Evolutionary conservation across 208 protist genomes (phyloP), one percentile per base, ranked within the genome.

Genomic region (Leishmania lainsoni): DNA sequence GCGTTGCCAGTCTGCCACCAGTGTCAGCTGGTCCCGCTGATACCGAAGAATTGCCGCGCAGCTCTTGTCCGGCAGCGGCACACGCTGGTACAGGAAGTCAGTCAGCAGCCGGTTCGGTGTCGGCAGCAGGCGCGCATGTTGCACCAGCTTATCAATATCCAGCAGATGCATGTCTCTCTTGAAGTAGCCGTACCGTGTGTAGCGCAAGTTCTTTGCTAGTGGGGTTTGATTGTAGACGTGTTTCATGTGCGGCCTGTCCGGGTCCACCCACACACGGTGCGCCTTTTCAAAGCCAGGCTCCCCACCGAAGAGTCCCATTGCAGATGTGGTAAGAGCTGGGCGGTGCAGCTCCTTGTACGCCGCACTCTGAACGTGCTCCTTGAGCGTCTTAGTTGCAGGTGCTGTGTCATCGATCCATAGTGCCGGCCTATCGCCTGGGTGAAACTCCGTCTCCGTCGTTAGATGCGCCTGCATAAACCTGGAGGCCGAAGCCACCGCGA

Each of bases 221-320:
- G 91, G 83, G 0, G 94, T 96, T 66, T 95, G 90, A 76, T 97
- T 97, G 85, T 94, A 98, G 0, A 97, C 85, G 87, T 96, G 93
- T 78, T 94, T 93, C 91, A 98, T 94, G 78, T 98, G 95, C 20
- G 95, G 94, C 8, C 91, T 81, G 80, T 98, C 95, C 5, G 95
- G 95, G 83, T 98, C 95, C 6, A 98, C 94, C 92, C 93, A 98
- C 59, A 97, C 94, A 20, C 95, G 93, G 65, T 96, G 81, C 39
- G 94, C 87, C 85, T 98, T 97, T 76, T 98, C 94, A 84, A 97
- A 98, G 42, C 95, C 95, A 0, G 94, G 92, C 86, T 98, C 95
- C 22, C 94, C 95, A 63, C 95, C 95, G 52, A 94, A 98, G 17
- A 97, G 88, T 1, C 95, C 95, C 92, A 98, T 97, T 14, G 87